These are phyloP conservation scores for Aureobasidium subglaciale DNA, from an alignment of 2,329 filamentous ascomycete species.

Conservation along the genomic window DNA sequence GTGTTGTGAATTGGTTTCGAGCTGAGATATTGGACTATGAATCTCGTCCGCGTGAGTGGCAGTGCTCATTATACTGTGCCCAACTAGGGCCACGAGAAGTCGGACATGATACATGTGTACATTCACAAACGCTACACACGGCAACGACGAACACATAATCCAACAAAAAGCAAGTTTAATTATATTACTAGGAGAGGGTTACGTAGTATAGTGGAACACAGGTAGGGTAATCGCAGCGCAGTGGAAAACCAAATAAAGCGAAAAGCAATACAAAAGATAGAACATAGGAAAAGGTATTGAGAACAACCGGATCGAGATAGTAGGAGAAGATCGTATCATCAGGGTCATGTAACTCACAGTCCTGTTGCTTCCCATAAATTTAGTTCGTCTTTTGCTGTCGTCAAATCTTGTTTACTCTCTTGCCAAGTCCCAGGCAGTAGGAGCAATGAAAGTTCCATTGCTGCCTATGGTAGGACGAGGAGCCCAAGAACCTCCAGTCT, in stretches of 20 bases:
- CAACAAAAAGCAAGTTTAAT: too few species aligned
- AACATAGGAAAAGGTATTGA: background rate
- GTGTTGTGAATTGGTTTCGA: too few species aligned
- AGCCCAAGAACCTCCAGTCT: background rate
- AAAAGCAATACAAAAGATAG: background rate
- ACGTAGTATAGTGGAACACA: background rate
- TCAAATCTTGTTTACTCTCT: background rate
- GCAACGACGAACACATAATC: too few species aligned
- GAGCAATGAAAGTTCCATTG: background rate
- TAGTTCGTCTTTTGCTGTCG: background rate
- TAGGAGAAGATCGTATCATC: background rate
- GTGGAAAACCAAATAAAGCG: background rate
- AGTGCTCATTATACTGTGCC: too few species aligned
- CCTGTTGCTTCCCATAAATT: constrained; percentile 4
- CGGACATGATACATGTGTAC: too few species aligned
- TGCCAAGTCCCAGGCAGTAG: constrained; percentile 6
- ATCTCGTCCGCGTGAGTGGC: too few species aligned
- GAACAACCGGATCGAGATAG: background rate
- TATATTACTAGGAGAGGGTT: background rate
- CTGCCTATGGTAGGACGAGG: background rate
- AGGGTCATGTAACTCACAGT: background rate
- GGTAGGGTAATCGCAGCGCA: background rate
- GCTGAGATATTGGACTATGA: too few species aligned
- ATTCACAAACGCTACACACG: too few species aligned
- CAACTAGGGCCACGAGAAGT: too few species aligned